Conservation (phyloP, 164 flowering plant genomes). For the Tetracentron sinense region DNA sequence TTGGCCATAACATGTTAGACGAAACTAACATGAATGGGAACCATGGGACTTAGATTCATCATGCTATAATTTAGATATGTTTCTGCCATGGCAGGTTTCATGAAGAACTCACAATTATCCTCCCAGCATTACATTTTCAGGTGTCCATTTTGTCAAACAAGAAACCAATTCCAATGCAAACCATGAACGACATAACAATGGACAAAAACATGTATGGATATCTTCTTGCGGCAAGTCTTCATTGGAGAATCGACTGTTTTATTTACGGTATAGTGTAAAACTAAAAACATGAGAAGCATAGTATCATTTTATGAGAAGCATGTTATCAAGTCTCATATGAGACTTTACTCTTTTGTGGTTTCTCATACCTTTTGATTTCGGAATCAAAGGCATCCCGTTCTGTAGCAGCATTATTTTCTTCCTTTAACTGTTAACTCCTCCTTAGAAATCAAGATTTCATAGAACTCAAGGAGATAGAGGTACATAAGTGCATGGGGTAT, state of each 20-base stretch:
- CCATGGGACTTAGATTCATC: neutral
- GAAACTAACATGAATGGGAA: neutral
- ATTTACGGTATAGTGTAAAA: neutral
- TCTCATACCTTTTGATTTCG: too few species aligned
- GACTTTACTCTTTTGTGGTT: too few species aligned
- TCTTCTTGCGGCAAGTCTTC: neutral
- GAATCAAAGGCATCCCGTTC: too few species aligned
- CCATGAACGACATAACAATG: neutral
- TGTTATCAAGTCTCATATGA: too few species aligned
- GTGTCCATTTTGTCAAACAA: slow-evolving; percentile 69
- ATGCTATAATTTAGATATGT: slow-evolving; percentile 30
- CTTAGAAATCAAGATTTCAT: too few species aligned
- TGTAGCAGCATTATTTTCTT: too few species aligned
- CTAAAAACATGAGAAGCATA: slow-evolving; percentile 85
- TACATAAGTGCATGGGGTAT: too few species aligned
- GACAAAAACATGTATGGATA: neutral
- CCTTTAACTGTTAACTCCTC: too few species aligned
- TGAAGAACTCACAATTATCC: slow-evolving; percentile 90
- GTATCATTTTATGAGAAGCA: too few species aligned
- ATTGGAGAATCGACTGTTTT: neutral
- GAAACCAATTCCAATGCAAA: neutral
- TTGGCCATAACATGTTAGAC: neutral
- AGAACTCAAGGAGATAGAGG: too few species aligned
- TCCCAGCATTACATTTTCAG: slow-evolving; percentile 83
- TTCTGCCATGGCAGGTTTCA: slow-evolving; percentile 66